Base-by-base conservation (phyloP, 768 basidiomycete genomes). In the Pisolithus tinctorius region DNA sequence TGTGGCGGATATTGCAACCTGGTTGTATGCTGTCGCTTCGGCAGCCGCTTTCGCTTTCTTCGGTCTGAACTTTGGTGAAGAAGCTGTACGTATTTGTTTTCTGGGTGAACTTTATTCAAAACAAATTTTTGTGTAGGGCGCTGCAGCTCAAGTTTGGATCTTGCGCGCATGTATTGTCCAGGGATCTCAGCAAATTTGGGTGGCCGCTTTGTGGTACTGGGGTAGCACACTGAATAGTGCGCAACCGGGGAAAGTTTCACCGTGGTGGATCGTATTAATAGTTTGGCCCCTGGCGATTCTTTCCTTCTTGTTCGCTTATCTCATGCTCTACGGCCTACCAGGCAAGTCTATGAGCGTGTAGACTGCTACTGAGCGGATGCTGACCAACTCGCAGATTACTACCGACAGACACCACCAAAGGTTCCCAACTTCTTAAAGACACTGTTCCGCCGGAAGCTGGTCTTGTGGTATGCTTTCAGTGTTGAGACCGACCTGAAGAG, bases 121-220 rank as follows among this genome's bases (percentile, higher is more conserved):
- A 14, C 13, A 6, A 56, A 29, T 42, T 23, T 41, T 55, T 40
- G 11, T 29, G 38, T 60, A 88, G 82, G 93, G 93, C 60, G 92
- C 93, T 49, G 91, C 93, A 1, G 94, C 93, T 6, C 93, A 96
- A 67, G 83, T 94, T 14, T 96, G 93, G 93, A 88, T 85, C 29
- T 64, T 93, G 53, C 81, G 93, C 30, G 93, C 93, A 11, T 94
- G 92, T 65, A 72, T 94, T 55, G 93, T 96, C 0, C 93, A 96
- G 69, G 93, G 93, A 38, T 87, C 92, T 9, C 93, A 96, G 59
- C 93, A 95, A 69, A 81, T 96, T 37, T 96, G 93, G 93, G 86
- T 95, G 13, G 88, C 93, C 3, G 93, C 88, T 7, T 71, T 96
- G 36, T 96, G 93, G 93, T 96, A 90, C 62, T 96, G 93, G 93